Conservation (phyloP, 2,329 filamentous ascomycete genomes). For the Cucurbitaria berberidis region DNA sequence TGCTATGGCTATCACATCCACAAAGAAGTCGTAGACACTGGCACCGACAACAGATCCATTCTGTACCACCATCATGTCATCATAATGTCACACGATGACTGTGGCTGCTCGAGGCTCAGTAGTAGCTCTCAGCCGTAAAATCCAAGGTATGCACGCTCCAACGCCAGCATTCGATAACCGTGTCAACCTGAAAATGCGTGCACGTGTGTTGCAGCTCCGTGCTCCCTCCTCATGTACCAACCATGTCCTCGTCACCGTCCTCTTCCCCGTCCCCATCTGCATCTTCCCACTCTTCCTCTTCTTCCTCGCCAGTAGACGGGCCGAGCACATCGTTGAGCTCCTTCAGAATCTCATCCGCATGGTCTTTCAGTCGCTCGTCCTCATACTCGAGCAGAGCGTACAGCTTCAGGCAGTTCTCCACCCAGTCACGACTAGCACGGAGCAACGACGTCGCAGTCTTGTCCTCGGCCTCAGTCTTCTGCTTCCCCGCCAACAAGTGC, state of each 20-base stretch:
- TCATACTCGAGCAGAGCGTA: slow-evolving; percentile 83
- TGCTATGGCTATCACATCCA: not conserved
- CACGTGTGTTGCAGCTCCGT: not conserved
- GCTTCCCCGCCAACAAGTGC: slow-evolving; percentile 76
- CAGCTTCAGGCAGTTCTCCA: slow-evolving; percentile 80
- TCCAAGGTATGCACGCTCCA: not conserved
- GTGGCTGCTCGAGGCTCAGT: not conserved
- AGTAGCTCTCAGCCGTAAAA: too few species aligned
- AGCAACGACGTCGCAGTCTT: slow-evolving; percentile 64
- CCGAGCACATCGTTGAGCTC: slow-evolving; percentile 54
- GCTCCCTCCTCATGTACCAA: slow-evolving; percentile 41
- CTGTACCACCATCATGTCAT: not conserved
- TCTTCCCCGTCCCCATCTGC: slow-evolving; percentile 46
- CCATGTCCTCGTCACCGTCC: slow-evolving; percentile 44
- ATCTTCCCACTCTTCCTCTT: slow-evolving; percentile 51
- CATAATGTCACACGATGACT: not conserved
- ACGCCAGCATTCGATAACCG: not conserved
- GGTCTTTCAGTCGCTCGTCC: slow-evolving; percentile 76
- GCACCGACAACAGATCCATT: not conserved
- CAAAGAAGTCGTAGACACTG: not conserved
- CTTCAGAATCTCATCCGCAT: slow-evolving; percentile 73
- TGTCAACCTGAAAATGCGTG: not conserved
- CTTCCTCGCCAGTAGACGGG: slow-evolving; percentile 50
- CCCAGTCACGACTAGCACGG: slow-evolving; percentile 80
- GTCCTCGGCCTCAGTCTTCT: slow-evolving; percentile 60